These are phyloP conservation scores for Mortierella sp. DNA, from an alignment of 371 early-diverging fungal species.

Conservation along the genomic window DNA sequence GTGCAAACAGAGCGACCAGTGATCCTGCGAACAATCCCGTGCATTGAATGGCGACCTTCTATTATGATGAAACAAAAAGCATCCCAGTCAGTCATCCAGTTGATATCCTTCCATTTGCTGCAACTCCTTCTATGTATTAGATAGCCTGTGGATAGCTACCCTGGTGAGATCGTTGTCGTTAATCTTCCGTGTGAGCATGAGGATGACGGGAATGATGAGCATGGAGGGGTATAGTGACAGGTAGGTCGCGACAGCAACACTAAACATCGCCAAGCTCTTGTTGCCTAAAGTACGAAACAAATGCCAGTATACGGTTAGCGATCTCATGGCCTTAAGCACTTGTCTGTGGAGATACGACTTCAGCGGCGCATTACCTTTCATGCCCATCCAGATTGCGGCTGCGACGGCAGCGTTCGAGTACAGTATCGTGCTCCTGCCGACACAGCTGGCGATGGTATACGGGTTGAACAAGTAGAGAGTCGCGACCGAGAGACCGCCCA, in stretches of 20 bases:
- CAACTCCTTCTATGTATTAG: neutral
- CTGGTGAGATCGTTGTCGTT: slow-evolving; percentile 11
- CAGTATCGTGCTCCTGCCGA: slow-evolving; percentile 80
- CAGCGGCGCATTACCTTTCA: slow-evolving; percentile 61
- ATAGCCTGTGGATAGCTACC: neutral
- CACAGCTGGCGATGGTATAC: slow-evolving; percentile 78
- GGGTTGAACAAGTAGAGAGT: slow-evolving; percentile 87
- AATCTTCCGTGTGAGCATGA: slow-evolving; percentile 55
- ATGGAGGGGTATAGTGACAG: slow-evolving; percentile 87
- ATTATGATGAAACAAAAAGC: neutral
- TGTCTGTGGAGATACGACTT: neutral
- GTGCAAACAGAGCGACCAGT: slow-evolving; percentile 61
- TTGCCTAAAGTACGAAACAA: slow-evolving; percentile 57
- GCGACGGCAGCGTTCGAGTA: slow-evolving; percentile 83
- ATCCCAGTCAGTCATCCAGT: neutral
- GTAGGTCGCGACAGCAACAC: slow-evolving; percentile 82
- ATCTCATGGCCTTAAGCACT: neutral
- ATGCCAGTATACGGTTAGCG: neutral
- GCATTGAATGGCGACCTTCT: slow-evolving; percentile 35
- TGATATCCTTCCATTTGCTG: neutral
- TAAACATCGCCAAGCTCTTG: slow-evolving; percentile 68
- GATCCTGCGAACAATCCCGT: slow-evolving; percentile 56
- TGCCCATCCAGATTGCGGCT: slow-evolving; percentile 75
- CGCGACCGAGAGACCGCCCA: slow-evolving; percentile 34
- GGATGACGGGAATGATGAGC: slow-evolving; percentile 77